Conservation (phyloP, 176 grass and related monocot species). For the Oryza coarctata region DNA sequence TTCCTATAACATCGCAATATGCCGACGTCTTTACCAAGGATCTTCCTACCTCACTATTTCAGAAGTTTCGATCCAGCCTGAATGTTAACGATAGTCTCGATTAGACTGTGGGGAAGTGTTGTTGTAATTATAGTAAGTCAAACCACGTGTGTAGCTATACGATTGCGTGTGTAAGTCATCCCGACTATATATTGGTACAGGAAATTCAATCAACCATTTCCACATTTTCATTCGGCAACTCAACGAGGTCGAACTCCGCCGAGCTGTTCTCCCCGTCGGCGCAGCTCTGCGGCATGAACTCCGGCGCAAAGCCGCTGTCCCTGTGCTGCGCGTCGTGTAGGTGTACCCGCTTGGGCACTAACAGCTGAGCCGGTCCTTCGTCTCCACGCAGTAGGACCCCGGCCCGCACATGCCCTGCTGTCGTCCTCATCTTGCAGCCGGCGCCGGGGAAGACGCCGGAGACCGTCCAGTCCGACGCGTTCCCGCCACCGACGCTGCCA, state of each 20-base stretch:
- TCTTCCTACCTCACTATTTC: too few species aligned
- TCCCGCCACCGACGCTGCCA: neutral
- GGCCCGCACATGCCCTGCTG: constrained; percentile 30
- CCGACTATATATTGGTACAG: too few species aligned
- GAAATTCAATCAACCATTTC: too few species aligned
- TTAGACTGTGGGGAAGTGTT: too few species aligned
- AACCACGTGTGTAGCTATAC: too few species aligned
- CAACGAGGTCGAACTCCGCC: neutral
- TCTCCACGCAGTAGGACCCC: constrained; percentile 10
- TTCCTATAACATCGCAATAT: too few species aligned
- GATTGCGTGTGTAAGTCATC: too few species aligned
- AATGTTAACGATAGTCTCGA: too few species aligned
- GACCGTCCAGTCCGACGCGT: neutral
- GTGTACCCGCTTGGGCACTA: constrained; percentile 5
- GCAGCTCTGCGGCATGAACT: constrained; percentile 33
- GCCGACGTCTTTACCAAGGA: too few species aligned
- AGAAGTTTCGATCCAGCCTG: too few species aligned
- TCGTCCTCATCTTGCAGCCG: constrained; percentile 24
- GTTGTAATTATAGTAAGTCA: too few species aligned
- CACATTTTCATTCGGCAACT: too few species aligned
- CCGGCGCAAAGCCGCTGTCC: constrained; percentile 35
- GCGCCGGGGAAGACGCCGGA: neutral
- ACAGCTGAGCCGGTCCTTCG: constrained; percentile 10
- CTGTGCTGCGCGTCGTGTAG: neutral
- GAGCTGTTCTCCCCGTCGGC: neutral